Conservation (phyloP, 2,329 filamentous ascomycete species). For the Monosporascus sp. region DNA sequence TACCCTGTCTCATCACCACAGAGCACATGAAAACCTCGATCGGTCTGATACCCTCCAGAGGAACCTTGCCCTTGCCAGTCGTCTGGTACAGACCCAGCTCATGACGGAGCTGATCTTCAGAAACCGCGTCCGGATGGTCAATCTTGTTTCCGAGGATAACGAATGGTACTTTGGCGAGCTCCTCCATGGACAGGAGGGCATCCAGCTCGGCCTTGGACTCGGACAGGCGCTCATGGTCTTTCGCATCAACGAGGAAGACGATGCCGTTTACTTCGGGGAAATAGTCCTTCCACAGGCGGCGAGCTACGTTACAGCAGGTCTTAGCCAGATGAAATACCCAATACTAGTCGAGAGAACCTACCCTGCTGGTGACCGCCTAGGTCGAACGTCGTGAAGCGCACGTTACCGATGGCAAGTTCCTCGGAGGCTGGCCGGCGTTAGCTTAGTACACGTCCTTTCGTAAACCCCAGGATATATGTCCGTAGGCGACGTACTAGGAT, state of each 20-base stretch:
- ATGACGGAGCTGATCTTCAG: slow-evolving; percentile 90
- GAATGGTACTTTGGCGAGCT: slow-evolving; percentile 91
- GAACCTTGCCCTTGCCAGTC: slow-evolving; percentile 91
- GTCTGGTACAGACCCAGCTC: slow-evolving; percentile 93
- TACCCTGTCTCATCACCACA: slow-evolving; percentile 93
- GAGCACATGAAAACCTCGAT: slow-evolving; percentile 99
- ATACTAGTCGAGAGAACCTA: slow-evolving; percentile 29
- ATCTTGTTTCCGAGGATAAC: slow-evolving; percentile 99
- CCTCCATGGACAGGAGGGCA: slow-evolving; percentile 92
- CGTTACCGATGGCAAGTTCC: slow-evolving; percentile 87
- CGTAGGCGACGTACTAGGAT: slow-evolving; percentile 64
- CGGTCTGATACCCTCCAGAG: slow-evolving; percentile 83
- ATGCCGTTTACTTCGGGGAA: slow-evolving; percentile 96
- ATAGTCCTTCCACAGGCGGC: slow-evolving; percentile 93
- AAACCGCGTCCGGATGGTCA: slow-evolving; percentile 91
- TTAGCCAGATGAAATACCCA: slow-evolving; percentile 5
- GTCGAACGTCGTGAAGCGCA: slow-evolving; percentile 92
- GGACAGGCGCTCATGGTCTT: slow-evolving; percentile 88
- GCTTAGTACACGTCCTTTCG: slow-evolving; percentile 15
- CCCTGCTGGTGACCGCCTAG: slow-evolving; percentile 90
- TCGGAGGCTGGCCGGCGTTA: slow-evolving; percentile 61
- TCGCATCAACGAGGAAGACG: slow-evolving; percentile 96
- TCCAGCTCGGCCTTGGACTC: slow-evolving; percentile 98
- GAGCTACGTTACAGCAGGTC: slow-evolving; percentile 47
- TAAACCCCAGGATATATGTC: slow-evolving; percentile 2